phyloP scores from a whole-genome alignment of 106 monocot species.

The Iris macrosiphon region DNA sequence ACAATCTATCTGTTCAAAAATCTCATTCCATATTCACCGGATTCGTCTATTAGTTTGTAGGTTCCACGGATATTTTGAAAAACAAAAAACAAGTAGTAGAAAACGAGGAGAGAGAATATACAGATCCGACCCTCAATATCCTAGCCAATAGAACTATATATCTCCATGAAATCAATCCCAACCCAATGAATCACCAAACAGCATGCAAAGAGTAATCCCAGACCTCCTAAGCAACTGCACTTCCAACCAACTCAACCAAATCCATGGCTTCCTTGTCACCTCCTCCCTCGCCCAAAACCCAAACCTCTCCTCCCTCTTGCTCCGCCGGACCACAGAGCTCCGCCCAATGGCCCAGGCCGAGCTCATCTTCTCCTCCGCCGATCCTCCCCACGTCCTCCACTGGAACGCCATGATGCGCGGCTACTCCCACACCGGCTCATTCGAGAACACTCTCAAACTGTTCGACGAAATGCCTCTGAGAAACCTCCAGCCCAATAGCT shows the following conservation, averaged over 20 bases:
- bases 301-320: slow-evolving; percentile 17
- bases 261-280: slow-evolving; percentile 26
- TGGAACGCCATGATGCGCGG: slow-evolving; percentile 30
- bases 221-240: slow-evolving; percentile 10
- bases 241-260: slow-evolving; percentile 23
- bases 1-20: no score
- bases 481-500: slow-evolving; percentile 11
- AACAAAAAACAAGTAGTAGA: no score
- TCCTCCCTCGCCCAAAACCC: slow-evolving; percentile 14
- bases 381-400: slow-evolving; percentile 7
- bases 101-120: no score
- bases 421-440: slow-evolving; percentile 11
- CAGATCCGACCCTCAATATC: no score
- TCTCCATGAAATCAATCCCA: no score
- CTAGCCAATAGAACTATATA: no score
- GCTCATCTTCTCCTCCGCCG: slow-evolving; percentile 4
- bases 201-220: no score
- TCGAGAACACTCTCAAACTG: slow-evolving; percentile 2
- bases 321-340: slow-evolving; percentile 36
- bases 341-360: slow-evolving; percentile 12
- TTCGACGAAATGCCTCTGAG: slow-evolving; percentile 18
- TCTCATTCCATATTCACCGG: no score
- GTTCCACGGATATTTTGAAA: no score
- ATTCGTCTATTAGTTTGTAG: no score
- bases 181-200: no score